Conservation (phyloP, 441 rosid species). For the Mallotus japonicus region DNA sequence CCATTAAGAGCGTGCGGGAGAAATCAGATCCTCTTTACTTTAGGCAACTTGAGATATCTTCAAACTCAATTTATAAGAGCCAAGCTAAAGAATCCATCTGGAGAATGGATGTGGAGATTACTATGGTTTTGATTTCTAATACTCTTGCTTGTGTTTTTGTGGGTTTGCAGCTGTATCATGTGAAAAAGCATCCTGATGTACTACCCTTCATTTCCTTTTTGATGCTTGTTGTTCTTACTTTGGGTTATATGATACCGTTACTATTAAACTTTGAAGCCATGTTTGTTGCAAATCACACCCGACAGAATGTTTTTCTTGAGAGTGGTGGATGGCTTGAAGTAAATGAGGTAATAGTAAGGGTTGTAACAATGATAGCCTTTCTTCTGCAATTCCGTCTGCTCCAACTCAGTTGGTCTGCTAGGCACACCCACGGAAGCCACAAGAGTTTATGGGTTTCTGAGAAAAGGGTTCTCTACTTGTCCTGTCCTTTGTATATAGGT, state of each 20-base stretch:
- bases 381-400: slow-evolving; percentile 79
- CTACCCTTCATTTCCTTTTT: slow-evolving; percentile 67
- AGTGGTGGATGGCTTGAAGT: slow-evolving; percentile 84
- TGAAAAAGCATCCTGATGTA: slow-evolving; percentile 62
- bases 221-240: slow-evolving; percentile 62
- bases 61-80: slow-evolving; percentile 50
- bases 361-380: slow-evolving; percentile 80
- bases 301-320: slow-evolving; percentile 56
- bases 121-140: slow-evolving; percentile 68
- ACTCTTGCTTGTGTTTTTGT: slow-evolving; percentile 69
- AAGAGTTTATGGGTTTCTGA: slow-evolving; percentile 57
- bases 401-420: slow-evolving; percentile 70
- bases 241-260: slow-evolving; percentile 81
- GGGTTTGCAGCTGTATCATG: slow-evolving; percentile 73
- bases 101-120: slow-evolving; percentile 91
- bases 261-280: slow-evolving; percentile 78
- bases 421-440: slow-evolving; percentile 39
- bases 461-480: slow-evolving; percentile 53
- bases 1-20: slow-evolving; percentile 56
- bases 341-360: slow-evolving; percentile 77
- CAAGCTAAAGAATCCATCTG: slow-evolving; percentile 78
- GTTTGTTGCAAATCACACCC: slow-evolving; percentile 40
- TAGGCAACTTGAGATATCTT: slow-evolving; percentile 50
- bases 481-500: slow-evolving; percentile 55
- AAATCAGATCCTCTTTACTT: slow-evolving; percentile 68